These are phyloP conservation scores for Claviceps digitariae DNA, from an alignment of 2,329 filamentous ascomycete genomes.

Conservation along the genomic window DNA sequence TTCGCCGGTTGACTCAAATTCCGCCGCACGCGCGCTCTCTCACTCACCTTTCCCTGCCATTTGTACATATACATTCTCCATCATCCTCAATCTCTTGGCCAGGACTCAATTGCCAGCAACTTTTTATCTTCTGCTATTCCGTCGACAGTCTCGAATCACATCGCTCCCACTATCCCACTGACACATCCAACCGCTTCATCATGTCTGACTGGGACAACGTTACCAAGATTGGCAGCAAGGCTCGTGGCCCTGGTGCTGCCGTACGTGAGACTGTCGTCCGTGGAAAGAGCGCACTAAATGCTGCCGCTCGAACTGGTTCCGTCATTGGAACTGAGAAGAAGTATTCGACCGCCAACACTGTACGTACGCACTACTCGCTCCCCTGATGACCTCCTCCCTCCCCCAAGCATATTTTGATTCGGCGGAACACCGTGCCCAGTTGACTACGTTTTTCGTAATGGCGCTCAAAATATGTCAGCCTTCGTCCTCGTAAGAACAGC, in stretches of 20 bases:
- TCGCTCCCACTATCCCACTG: conserved; percentile 8
- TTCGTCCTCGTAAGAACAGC: not conserved
- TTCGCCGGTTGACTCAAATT: conserved; percentile 26
- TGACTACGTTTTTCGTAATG: not conserved
- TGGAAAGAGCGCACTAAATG: conserved; percentile 73
- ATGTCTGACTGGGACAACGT: conserved; percentile 69
- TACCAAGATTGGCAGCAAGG: conserved; percentile 89
- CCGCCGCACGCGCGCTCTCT: conserved; percentile 14
- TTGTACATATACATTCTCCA: conserved; percentile 15
- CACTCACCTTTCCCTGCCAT: conserved; percentile 2
- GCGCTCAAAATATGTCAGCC: not conserved
- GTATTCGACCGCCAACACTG: conserved; percentile 55
- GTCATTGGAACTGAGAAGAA: conserved; percentile 90
- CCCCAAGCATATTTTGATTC: not conserved
- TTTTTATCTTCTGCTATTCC: not conserved
- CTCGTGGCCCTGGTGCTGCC: conserved; percentile 49
- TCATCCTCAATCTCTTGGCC: conserved; percentile 3
- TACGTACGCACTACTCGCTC: conserved; percentile 17
- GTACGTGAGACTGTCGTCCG: conserved; percentile 79
- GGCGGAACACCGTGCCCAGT: not conserved
- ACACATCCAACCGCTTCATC: conserved; percentile 31
- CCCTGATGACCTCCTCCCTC: not conserved
- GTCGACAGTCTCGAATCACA: not conserved
- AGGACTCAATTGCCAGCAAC: not conserved
- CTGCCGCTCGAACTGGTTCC: conserved; percentile 67